Base-by-base conservation (phyloP, 106 monocot species). In the Chionographis japonica region DNA sequence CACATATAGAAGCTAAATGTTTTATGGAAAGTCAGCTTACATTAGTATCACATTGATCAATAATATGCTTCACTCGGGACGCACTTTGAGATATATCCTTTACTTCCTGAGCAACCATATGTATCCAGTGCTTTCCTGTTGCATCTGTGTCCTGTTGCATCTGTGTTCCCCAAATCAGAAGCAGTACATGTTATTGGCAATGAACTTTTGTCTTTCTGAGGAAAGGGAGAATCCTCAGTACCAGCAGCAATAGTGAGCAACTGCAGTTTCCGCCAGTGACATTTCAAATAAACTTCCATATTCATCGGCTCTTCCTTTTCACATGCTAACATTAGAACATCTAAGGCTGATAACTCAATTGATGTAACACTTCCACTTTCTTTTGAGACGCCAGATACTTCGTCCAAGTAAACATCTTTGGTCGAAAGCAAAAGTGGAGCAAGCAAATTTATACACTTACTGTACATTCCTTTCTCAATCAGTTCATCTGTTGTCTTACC, bases 321-420 rank as follows among this genome's bases (percentile, higher is more conserved):
- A 83, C 89, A 98, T 55, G 92, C 85, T 54, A 72, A 79, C 42
- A 87, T 65, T 14, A 98, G 74, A 39, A 76, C 62, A 85, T 98
- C 86, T 64, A 98, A 67, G 65, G 97, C 92, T 50, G 66, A 67
- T 71, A 98, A 63, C 76, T 98, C 90, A 20, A 84, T 58, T 36
- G 72, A 67, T 60, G 78, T 60, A 52, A 68, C 42, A n/a, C 68
- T 75, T 17, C 83, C 77, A 36, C 67, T 82, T 67, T 81, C 85
- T 67, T 54, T 67, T 66, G 77, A 58, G 52, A 16, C 40, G 53
- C 74, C 74, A 49, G 64, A 62, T 56, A 71, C 4, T 55, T 61
- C 50, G 57, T 84, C 82, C 63, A 77, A 65, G 40, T 74, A 70
- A 15, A 80, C 80, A 66, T 92, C 85, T 63, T 78, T 76, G n/a